Evolutionary conservation across 495 filamentous ascomycete species (phyloP).

Genomic region (Aspergillus haitiensis): DNA sequence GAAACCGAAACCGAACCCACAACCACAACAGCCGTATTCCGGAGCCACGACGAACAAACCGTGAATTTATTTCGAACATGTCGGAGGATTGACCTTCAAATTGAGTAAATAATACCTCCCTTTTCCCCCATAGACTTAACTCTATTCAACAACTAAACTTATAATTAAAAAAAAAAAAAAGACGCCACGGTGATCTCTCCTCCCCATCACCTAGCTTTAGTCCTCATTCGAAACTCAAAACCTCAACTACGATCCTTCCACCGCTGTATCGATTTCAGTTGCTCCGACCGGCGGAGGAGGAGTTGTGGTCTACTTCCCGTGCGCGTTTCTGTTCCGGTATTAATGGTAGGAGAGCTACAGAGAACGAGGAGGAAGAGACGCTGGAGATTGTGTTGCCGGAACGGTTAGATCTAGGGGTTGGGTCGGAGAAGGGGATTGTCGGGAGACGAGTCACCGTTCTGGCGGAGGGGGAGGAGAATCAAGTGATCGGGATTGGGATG

Average conservation of each 20-base stretch:
- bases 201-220: neutral
- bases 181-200: conserved; percentile 41
- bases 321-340: neutral
- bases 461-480: conserved; percentile 25
- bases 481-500: conserved; percentile 29
- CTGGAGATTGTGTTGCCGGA: conserved; percentile 56
- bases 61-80: conserved; percentile 13
- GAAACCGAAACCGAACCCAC: conserved; percentile 21
- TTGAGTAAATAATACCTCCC: conserved; percentile 32
- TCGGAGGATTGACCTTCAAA: conserved; percentile 32
- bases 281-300: no score
- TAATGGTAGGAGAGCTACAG: neutral
- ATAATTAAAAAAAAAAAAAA: conserved; percentile 11
- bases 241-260: neutral
- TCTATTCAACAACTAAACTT: neutral
- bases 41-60: conserved; percentile 25
- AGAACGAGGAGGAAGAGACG: conserved; percentile 11
- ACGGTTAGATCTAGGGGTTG: conserved; percentile 55
- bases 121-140: neutral
- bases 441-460: conserved; percentile 41
- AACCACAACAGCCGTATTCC: conserved; percentile 34
- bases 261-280: conserved; percentile 26
- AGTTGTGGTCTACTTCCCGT: neutral
- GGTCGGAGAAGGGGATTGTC: conserved; percentile 42
- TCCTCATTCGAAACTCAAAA: no score